Conservation (phyloP, 352 stramenopile genomes). For the Stramenopiles sp. region DNA sequence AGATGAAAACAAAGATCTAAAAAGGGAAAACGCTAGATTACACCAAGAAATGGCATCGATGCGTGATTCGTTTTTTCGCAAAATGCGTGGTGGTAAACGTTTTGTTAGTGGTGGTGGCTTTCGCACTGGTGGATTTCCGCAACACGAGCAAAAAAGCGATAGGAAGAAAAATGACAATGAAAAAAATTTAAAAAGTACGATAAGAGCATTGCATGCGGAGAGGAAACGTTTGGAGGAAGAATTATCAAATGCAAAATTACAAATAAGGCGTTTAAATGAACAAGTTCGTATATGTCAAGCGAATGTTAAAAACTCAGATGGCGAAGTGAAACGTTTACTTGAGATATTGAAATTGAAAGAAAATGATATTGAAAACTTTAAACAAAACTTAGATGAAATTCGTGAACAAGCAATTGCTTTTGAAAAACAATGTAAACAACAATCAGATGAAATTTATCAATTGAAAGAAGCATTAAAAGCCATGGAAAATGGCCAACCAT, state of each 20-base stretch:
- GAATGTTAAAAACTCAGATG: background rate
- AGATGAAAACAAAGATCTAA: background rate
- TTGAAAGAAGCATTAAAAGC: background rate
- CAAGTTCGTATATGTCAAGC: background rate
- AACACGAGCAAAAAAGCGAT: background rate
- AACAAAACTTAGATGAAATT: background rate
- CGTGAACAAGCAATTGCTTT: background rate
- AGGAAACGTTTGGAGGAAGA: background rate
- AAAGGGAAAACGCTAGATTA: background rate
- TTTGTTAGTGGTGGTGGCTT: background rate
- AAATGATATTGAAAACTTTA: background rate
- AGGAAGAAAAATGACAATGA: background rate
- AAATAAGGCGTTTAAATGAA: background rate
- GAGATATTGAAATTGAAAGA: background rate
- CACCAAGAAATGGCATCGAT: background rate
- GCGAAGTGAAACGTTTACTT: background rate
- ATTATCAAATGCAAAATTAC: background rate
- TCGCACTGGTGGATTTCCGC: background rate
- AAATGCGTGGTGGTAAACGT: background rate
- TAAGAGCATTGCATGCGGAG: background rate
- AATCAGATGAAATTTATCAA: background rate
- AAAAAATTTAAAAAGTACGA: background rate
- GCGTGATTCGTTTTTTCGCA: background rate
- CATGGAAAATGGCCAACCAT: background rate
- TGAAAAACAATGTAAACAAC: background rate